These are phyloP conservation scores for Urtica urens DNA, from an alignment of 306 rosid species.

Conservation along the genomic window DNA sequence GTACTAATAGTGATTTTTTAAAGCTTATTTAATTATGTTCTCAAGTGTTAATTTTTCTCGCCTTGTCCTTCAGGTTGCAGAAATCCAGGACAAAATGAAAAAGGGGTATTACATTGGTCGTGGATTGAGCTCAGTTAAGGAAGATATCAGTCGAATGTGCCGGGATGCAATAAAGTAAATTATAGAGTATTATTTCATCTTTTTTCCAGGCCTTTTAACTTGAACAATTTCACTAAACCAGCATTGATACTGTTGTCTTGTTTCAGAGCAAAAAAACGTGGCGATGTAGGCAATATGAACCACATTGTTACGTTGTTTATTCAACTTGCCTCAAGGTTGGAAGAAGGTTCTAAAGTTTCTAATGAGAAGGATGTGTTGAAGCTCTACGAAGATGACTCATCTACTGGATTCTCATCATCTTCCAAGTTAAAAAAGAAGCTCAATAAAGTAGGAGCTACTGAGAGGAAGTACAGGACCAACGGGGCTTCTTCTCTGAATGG, in stretches of 20 bases:
- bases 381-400: slow-evolving; percentile 48
- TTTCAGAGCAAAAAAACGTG: slow-evolving; percentile 66
- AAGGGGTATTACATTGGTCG: slow-evolving; percentile 75
- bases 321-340: slow-evolving; percentile 70
- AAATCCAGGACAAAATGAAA: slow-evolving; percentile 79
- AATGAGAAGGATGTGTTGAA: slow-evolving; percentile 46
- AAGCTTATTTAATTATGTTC: background rate
- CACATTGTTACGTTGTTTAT: slow-evolving; percentile 53
- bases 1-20: slow-evolving; percentile 25
- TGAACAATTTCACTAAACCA: background rate
- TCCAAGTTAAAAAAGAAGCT: slow-evolving; percentile 63
- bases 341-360: slow-evolving; percentile 45
- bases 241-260: slow-evolving; percentile 2
- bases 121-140: slow-evolving; percentile 81
- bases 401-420: slow-evolving; percentile 26
- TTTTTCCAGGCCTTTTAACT: background rate
- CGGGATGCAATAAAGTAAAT: slow-evolving; percentile 93
- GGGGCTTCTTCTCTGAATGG: slow-evolving; percentile 41
- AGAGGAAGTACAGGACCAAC: slow-evolving; percentile 71
- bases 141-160: slow-evolving; percentile 89
- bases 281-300: slow-evolving; percentile 71
- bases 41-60: slow-evolving; percentile 3
- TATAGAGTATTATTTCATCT: background rate
- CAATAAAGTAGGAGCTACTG: slow-evolving; percentile 42
- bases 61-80: slow-evolving; percentile 63